These are phyloP conservation scores for Microcera coccophila DNA, from an alignment of 2,329 filamentous ascomycete species.

Conservation along the genomic window DNA sequence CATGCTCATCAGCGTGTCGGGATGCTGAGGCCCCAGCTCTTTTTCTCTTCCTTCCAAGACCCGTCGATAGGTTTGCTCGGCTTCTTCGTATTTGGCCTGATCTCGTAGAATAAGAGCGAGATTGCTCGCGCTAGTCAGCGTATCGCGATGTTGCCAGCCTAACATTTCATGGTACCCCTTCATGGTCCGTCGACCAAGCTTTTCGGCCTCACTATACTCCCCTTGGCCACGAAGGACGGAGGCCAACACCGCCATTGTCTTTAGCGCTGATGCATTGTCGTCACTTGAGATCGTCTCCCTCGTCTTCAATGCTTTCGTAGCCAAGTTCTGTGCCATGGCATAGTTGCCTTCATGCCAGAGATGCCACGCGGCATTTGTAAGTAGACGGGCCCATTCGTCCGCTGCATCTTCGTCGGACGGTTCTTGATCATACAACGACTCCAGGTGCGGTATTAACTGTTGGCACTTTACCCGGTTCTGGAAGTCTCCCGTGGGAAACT, in stretches of 20 bases:
- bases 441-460: slow-evolving; percentile 4
- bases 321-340: background rate
- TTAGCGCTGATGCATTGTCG: background rate
- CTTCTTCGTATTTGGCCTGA: slow-evolving; percentile 2
- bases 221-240: background rate
- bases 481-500: slow-evolving; percentile 1
- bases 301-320: background rate
- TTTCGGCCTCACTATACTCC: slow-evolving; percentile 4
- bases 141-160: slow-evolving; percentile 1
- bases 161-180: background rate
- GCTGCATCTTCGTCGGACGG: background rate
- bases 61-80: slow-evolving; percentile 1
- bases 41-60: background rate
- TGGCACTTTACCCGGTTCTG: slow-evolving; percentile 6
- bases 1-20: background rate
- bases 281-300: background rate
- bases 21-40: slow-evolving; percentile 1
- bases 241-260: background rate
- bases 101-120: background rate
- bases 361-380: background rate
- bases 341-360: background rate
- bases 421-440: background rate
- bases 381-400: background rate
- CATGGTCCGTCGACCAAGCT: background rate
- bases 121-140: background rate